phyloP scores from a whole-genome alignment of 441 rosid genomes.

The Caryocar brasiliense region DNA sequence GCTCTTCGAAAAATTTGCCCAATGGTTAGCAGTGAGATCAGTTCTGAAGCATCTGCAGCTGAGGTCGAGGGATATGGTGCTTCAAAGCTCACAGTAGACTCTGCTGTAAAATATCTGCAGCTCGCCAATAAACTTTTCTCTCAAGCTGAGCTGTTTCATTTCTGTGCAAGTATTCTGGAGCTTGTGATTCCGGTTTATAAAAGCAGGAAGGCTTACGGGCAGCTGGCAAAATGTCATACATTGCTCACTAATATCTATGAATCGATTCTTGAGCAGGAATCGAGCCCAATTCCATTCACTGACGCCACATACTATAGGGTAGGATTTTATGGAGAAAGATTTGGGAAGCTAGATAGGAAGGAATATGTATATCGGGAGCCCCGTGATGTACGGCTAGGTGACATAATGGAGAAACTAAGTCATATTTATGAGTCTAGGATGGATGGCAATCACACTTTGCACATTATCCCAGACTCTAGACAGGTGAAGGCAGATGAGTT shows the following conservation, averaged over 20 bases:
- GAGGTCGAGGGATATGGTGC: slow-evolving; percentile 99
- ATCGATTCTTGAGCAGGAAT: slow-evolving; percentile 93
- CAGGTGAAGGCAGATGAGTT: slow-evolving; percentile 95
- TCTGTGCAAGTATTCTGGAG: slow-evolving; percentile 92
- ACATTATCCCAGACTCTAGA: slow-evolving; percentile 85
- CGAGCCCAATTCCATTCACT: slow-evolving; percentile 86
- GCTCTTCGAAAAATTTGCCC: slow-evolving; percentile 92
- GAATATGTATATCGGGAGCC: slow-evolving; percentile 94
- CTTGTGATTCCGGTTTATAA: slow-evolving; percentile 95
- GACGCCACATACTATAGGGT: slow-evolving; percentile 98
- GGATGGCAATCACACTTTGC: slow-evolving; percentile 85
- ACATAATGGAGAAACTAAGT: slow-evolving; percentile 98
- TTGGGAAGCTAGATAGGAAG: slow-evolving; percentile 77
- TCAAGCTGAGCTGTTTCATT: slow-evolving; percentile 96
- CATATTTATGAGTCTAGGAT: slow-evolving; percentile 89
- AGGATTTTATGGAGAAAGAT: slow-evolving; percentile 88
- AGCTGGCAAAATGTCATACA: slow-evolving; percentile 93
- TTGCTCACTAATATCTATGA: slow-evolving; percentile 75
- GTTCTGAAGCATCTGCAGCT: slow-evolving; percentile 91
- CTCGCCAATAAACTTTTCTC: slow-evolving; percentile 94
- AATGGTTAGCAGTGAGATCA: slow-evolving; percentile 81
- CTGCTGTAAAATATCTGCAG: slow-evolving; percentile 94
- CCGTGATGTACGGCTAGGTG: slow-evolving; percentile 96
- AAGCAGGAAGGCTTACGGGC: slow-evolving; percentile 93
- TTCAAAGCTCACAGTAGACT: slow-evolving; percentile 97